These are phyloP conservation scores for Populus hybrid DNA, from an alignment of 441 rosid genomes.

Conservation along the genomic window DNA sequence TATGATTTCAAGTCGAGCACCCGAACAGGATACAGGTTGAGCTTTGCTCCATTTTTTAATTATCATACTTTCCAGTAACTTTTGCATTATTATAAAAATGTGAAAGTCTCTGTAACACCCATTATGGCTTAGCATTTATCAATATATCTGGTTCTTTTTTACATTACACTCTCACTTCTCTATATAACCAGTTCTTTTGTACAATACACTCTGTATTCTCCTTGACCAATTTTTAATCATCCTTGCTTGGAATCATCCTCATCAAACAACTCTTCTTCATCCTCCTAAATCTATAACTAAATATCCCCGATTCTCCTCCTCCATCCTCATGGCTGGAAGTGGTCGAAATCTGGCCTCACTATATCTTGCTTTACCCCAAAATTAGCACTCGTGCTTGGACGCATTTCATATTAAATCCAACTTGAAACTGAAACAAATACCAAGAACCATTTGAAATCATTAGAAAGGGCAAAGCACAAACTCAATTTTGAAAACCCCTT, in stretches of 20 bases:
- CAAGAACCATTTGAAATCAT: neutral
- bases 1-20: slow-evolving; percentile 97
- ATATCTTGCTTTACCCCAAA: neutral
- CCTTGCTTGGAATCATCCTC: neutral
- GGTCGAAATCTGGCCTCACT: neutral
- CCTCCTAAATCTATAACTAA: neutral
- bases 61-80: neutral
- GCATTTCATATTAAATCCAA: neutral
- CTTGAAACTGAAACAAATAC: too few relatives aligned
- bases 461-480: neutral
- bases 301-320: neutral
- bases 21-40: slow-evolving; percentile 85
- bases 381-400: neutral
- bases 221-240: neutral
- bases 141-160: too few relatives aligned
- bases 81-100: neutral
- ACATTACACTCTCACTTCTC: too few relatives aligned
- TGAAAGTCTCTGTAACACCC: too few relatives aligned
- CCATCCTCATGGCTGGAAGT: neutral
- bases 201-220: neutral
- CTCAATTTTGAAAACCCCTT: neutral
- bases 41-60: slow-evolving; percentile 3
- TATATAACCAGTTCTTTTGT: neutral
- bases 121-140: too few relatives aligned
- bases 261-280: neutral